phyloP scores from a whole-genome alignment of 805 yeast genomes.

The Candida ovalis region DNA sequence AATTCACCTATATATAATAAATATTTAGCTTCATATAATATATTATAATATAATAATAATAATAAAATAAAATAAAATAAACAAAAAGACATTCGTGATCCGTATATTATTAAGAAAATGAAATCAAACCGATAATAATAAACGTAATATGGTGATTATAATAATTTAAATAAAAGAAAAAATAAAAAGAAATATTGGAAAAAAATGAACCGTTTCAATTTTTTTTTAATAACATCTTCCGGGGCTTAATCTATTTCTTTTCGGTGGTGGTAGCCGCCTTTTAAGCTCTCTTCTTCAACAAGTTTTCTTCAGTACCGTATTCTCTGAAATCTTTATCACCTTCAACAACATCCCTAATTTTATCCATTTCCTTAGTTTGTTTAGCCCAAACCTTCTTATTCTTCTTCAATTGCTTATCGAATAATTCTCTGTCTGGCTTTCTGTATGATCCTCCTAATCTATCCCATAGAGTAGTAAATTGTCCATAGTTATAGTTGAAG shows the following conservation, averaged over 20 bases:
- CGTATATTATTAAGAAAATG: neutral
- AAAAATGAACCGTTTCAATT: neutral
- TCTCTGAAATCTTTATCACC: conserved; percentile 75
- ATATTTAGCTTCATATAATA: neutral
- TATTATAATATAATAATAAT: neutral
- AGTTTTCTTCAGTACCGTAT: conserved; percentile 50
- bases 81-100: neutral
- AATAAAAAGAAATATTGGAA: neutral
- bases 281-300: conserved; percentile 12
- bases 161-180: neutral
- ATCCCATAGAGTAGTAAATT: conserved; percentile 98
- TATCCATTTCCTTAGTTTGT: conserved; percentile 73
- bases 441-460: conserved; percentile 92
- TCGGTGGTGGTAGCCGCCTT: neutral
- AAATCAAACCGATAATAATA: neutral
- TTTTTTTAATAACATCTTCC: neutral
- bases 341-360: conserved; percentile 74
- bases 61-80: neutral
- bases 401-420: conserved; percentile 57
- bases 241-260: neutral
- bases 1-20: neutral
- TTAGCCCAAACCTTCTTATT: conserved; percentile 61
- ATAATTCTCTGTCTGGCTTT: conserved; percentile 83
- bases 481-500: conserved; percentile 98
- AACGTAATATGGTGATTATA: neutral